Evolutionary conservation across 768 basidiomycete species (phyloP), one percentile per base, ranked within the genome.

Genomic region (Suillus americanus): DNA sequence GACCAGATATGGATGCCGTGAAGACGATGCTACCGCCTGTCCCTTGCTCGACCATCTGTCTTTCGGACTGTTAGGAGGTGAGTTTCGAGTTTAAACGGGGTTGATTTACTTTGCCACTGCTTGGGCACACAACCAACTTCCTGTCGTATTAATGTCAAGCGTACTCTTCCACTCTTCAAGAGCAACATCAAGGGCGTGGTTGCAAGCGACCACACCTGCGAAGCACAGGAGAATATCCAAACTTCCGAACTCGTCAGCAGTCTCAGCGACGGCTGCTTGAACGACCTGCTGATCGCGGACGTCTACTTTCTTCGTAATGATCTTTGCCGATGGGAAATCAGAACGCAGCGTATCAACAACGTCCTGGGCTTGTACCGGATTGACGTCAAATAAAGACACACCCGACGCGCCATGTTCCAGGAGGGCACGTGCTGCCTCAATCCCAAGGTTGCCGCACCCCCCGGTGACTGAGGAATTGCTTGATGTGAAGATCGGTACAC

Each of bases 81-180:
- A 6, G 16, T 7, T 8, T 16, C 5, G 18, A 63, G 30, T 25
- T 40, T 10, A 41, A 38, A 56, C 8, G 5, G 3, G 61, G 10
- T 38, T 6, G 28, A 71, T 69, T 59, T 56, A 79, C 82, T 73
- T 79, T 59, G 75, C 78, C 37, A 77, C 79, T 0, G 79, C 74
- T 63, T 81, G 77, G 10, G 81, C 80, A 62, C 81, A 82, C 57
- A 82, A 64, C 79, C 79, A 82, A 54, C 79, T 80, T 23, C 81
- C 83, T 6, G 79, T 83, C 20, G 77, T 76, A 61, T 82, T 83
- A 48, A 80, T 70, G 53, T 82, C 80, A 30, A 81, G 61, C 7
- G 80, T 74, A 33, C 73, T 70, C 63, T 69, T 73, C 80, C 79
- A 83, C 41, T 78, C 74, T 25, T 74, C 73, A 0, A 73, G 48